Base-by-base conservation (phyloP, 116 monocot species). In the Iris pallida region DNA sequence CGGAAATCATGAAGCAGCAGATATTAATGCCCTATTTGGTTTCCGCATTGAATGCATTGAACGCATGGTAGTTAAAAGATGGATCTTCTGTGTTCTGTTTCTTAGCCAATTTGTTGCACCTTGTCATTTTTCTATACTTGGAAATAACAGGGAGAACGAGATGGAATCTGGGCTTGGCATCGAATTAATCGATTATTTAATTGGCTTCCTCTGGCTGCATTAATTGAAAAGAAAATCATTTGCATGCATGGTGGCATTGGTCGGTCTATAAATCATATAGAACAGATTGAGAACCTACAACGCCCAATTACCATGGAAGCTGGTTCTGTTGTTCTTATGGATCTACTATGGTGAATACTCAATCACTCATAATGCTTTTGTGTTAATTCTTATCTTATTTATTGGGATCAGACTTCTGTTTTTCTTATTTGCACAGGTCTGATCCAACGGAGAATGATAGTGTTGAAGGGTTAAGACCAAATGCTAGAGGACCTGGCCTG, bases 211-310 rank as follows among this genome's bases (percentile, higher is more conserved):
- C 78, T 97, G 58, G 92, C 97, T 59, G 97, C 97, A 57, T 47
- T 97, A 71, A 97, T 97, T 78, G 97, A 97, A 67, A 92, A 85
- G 82, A 97, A 97, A 73, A 97, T 97, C n/a, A 92, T 97, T 30
- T 97, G 97, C 80, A 97, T 97, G 97, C 97, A 97, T 80, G 97
- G 97, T 55, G 97, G 97, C 46, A 97, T 97, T 61, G 97, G 97
- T 59, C 83, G 97, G 42, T 97, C 97, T 20, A 97, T 97, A 70
- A 92, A 97, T 76, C 92, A 92, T 78, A 59, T 97, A 20, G 92
- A 92, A 57, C 97, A 97, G 78, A 97, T 97, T 56, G 89, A 92
- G 74, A 90, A 86, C 57, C 63, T 97, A 65, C 92, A 97, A 68
- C 87, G 97, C 20, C 97, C 97, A 70, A 92, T 92, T 79, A 87